Evolutionary conservation across 202 grass and related monocot genomes (phyloP).

Genomic region (Setaria viridis): DNA sequence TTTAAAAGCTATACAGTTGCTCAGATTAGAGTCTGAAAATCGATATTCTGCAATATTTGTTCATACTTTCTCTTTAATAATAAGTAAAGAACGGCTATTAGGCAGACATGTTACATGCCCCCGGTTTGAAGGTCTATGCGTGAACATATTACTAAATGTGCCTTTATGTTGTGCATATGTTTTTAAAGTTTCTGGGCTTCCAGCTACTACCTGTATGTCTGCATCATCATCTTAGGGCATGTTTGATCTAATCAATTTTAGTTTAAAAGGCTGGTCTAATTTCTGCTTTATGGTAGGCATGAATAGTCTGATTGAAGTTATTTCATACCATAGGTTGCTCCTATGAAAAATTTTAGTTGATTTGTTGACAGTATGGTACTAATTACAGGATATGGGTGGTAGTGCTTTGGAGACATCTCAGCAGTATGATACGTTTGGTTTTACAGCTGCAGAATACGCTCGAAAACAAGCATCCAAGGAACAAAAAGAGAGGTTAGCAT

Average conservation of each 20-base stretch:
- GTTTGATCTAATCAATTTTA: slow-evolving; percentile 18
- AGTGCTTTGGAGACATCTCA: slow-evolving; percentile 87
- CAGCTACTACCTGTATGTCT: not conserved
- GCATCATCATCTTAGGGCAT: slow-evolving; percentile 5
- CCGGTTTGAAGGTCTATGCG: not conserved
- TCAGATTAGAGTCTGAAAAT: slow-evolving; percentile 14
- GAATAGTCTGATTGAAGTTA: slow-evolving; percentile 21
- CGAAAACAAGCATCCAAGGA: slow-evolving; percentile 84
- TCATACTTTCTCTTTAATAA: not conserved
- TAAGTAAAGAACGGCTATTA: not conserved
- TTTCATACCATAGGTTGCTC: not conserved
- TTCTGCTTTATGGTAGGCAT: not conserved
- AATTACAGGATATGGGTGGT: slow-evolving; percentile 81
- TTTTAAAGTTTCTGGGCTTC: not conserved
- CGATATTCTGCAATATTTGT: slow-evolving; percentile 19
- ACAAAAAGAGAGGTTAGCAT: slow-evolving; percentile 77
- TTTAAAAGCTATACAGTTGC: slow-evolving; percentile 2
- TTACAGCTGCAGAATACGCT: slow-evolving; percentile 83
- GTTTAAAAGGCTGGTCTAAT: not conserved
- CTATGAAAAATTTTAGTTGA: not conserved
- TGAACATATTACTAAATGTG: not conserved
- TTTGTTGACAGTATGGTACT: slow-evolving; percentile 25
- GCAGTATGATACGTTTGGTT: slow-evolving; percentile 97
- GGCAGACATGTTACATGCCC: slow-evolving; percentile 10
- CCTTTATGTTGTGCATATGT: not conserved